Conservation (phyloP, 2,329 filamentous ascomycete species). For the Pseudogymnoascus verrucosus region DNA sequence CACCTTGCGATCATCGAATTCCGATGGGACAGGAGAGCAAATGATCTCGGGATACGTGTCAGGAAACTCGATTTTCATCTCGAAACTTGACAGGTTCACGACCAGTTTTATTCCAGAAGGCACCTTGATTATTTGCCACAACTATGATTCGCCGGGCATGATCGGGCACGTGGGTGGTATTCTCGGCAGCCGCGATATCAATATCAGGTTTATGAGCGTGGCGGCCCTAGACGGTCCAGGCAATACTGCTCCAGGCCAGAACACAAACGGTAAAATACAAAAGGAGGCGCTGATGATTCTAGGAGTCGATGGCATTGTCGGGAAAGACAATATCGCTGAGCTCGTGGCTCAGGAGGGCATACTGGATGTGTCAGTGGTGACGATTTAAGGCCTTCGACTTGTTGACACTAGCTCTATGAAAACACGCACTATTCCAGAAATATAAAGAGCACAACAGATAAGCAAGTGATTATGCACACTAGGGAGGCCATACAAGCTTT, state of each 20-base stretch:
- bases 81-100: slow-evolving; percentile 63
- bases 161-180: slow-evolving; percentile 70
- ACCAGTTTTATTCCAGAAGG: slow-evolving; percentile 68
- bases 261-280: slow-evolving; percentile 27
- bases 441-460: background rate
- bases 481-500: background rate
- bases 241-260: slow-evolving; percentile 21
- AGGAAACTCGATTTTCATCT: slow-evolving; percentile 59
- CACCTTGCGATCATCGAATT: slow-evolving; percentile 47
- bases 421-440: background rate
- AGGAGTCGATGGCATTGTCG: slow-evolving; percentile 60
- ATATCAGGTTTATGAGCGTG: slow-evolving; percentile 76
- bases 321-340: slow-evolving; percentile 44
- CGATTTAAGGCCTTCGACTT: background rate
- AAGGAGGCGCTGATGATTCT: slow-evolving; percentile 78
- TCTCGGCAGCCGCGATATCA: slow-evolving; percentile 62
- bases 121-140: slow-evolving; percentile 68
- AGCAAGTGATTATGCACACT: background rate
- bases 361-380: slow-evolving; percentile 46
- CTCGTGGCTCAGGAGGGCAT: slow-evolving; percentile 45
- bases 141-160: slow-evolving; percentile 75
- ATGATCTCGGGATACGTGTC: slow-evolving; percentile 60
- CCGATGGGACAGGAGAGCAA: slow-evolving; percentile 15
- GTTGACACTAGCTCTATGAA: background rate
- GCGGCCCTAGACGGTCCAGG: slow-evolving; percentile 36